A percentile compares a stretch with the other conserved stretches of the same genome.
These are phyloP conservation scores for Coniosporium apollinis DNA, from an alignment of 495 filamentous ascomycete genomes.

Conservation along the genomic window DNA sequence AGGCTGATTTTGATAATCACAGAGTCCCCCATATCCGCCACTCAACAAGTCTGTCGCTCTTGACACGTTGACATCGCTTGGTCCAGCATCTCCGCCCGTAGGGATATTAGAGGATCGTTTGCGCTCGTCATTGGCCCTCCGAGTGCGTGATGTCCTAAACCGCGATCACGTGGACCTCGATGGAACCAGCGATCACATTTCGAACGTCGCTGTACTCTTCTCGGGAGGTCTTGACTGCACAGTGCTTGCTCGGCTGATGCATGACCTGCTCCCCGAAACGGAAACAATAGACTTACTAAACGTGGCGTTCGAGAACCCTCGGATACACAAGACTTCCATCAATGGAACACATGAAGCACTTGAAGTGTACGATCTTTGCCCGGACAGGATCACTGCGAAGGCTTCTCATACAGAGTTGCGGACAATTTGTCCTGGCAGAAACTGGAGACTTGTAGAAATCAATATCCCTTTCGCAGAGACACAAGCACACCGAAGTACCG, in stretches of 20 bases:
- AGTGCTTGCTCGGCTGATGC: conserved; percentile 63
- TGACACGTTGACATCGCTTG: no score
- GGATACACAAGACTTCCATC: conserved; percentile 22
- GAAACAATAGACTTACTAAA: conserved; percentile 80
- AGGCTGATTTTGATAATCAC: no score
- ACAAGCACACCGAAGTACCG: conserved; percentile 43
- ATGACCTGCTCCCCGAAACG: conserved; percentile 51
- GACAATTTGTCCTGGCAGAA: conserved; percentile 49
- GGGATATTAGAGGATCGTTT: conserved; percentile 39
- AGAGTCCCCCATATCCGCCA: no score
- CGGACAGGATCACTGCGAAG: conserved; percentile 75
- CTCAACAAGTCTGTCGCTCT: no score
- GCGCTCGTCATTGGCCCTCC: conserved; percentile 42
- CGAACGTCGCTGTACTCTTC: conserved; percentile 68
- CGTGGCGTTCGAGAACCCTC: conserved; percentile 90
- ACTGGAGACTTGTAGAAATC: conserved; percentile 73
- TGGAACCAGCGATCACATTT: no score
- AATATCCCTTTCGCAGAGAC: conserved; percentile 72
- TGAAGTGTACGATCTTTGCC: conserved; percentile 58
- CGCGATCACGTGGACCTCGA: no score
- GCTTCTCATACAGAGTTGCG: conserved; percentile 57
- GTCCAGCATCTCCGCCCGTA: conserved; percentile 35
- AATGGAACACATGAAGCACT: conserved; percentile 18
- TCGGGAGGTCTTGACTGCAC: conserved; percentile 92
- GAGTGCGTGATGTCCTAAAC: conserved; percentile 51